Percentiles rank a stretch among this genome's conserved stretches.
Evolutionary conservation across 495 filamentous ascomycete species (phyloP).

Genomic region (Penicillium odoratum): DNA sequence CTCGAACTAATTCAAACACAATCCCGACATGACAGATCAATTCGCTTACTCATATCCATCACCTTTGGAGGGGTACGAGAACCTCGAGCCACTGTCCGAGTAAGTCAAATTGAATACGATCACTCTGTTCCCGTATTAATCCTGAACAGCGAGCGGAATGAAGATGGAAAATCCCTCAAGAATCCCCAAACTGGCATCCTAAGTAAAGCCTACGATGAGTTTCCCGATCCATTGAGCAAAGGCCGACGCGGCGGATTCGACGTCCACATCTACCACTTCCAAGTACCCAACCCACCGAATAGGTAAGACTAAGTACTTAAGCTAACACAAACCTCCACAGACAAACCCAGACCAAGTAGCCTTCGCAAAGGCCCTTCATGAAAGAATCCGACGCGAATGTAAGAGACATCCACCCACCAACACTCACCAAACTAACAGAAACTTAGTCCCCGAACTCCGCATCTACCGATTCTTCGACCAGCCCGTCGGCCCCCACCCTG

Average conservation of each 20-base stretch:
- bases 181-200: slow-evolving; percentile 57
- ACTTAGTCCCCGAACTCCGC: slow-evolving; percentile 76
- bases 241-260: slow-evolving; percentile 64
- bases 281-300: slow-evolving; percentile 21
- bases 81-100: slow-evolving; percentile 60
- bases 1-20: neutral
- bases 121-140: neutral
- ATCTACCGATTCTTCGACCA: slow-evolving; percentile 76
- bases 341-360: slow-evolving; percentile 58
- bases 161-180: slow-evolving; percentile 66
- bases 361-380: slow-evolving; percentile 71
- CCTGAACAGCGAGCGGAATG: slow-evolving; percentile 39
- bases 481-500: slow-evolving; percentile 78
- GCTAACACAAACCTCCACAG: slow-evolving; percentile 24
- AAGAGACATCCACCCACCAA: slow-evolving; percentile 18
- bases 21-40: slow-evolving; percentile 35
- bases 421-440: neutral
- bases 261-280: slow-evolving; percentile 79
- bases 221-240: slow-evolving; percentile 63
- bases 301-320: too few relatives aligned
- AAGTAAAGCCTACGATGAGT: slow-evolving; percentile 65
- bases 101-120: slow-evolving; percentile 28
- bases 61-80: slow-evolving; percentile 66
- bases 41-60: slow-evolving; percentile 56
- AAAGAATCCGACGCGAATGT: slow-evolving; percentile 82